phyloP scores from a whole-genome alignment of 2,329 filamentous ascomycete species.

The Graphilbum fragrans region DNA sequence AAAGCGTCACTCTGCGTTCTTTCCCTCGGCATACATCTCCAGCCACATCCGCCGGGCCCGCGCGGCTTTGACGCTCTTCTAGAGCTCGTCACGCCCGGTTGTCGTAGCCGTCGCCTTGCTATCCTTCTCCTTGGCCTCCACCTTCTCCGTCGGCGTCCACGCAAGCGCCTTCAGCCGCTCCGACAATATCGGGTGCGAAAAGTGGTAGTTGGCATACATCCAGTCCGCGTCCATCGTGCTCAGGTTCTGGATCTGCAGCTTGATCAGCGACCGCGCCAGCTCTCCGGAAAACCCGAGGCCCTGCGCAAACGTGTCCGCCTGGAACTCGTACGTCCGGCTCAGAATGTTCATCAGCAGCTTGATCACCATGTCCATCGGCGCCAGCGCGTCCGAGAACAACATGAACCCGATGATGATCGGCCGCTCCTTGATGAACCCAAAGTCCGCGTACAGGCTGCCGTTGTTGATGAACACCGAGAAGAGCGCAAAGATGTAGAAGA shows the following conservation, averaged over 20 bases:
- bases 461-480: conserved; percentile 99
- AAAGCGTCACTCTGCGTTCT: too few relatives aligned
- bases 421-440: conserved; percentile 72
- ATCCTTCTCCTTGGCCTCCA: conserved; percentile 29
- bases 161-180: conserved; percentile 85
- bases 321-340: conserved; percentile 88
- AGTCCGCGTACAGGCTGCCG: conserved; percentile 75
- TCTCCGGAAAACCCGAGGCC: conserved; percentile 73
- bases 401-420: conserved; percentile 97
- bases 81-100: conserved; percentile 66
- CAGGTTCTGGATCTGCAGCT: conserved; percentile 95
- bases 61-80: too few relatives aligned
- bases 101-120: conserved; percentile 57
- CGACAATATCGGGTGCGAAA: conserved; percentile 90
- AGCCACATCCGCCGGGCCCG: too few relatives aligned
- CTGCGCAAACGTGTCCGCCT: conserved; percentile 85
- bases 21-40: too few relatives aligned
- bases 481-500: conserved; percentile 92
- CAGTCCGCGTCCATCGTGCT: conserved; percentile 98
- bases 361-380: conserved; percentile 86
- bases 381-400: conserved; percentile 91
- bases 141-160: conserved; percentile 56
- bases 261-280: conserved; percentile 80
- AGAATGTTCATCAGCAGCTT: conserved; percentile 95
- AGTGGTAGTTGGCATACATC: conserved; percentile 97